Base-by-base conservation (phyloP, 805 yeast species). In the Maudiozyma barnettii region DNA sequence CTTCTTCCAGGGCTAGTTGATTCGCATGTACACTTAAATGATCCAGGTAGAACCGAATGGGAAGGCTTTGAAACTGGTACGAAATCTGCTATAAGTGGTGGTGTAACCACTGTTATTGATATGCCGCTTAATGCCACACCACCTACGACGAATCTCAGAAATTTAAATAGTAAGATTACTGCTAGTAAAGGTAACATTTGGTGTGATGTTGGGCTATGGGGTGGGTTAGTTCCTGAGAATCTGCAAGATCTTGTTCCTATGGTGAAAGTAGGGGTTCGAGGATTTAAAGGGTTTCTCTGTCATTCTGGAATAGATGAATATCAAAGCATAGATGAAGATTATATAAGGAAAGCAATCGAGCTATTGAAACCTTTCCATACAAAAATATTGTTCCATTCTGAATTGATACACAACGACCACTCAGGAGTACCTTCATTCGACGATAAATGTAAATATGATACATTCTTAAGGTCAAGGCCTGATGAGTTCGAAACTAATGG, bases 21-120 rank as follows among this genome's bases (percentile, higher is more conserved):
- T 60, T 77, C 95, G 5, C 98, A 90, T 64, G 98, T 90, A 22
- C 98, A 90, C 60, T 69, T 90, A 55, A 91, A 91, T 64, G 98
- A 91, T 59, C 97, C 98, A 0, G 98, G 98, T n/a, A 72, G 97
- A 56, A 90, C 97, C 1, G 96, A 89, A 52, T 90, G 98, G 98
- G 98, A 90, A 66, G 98, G 98, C 1, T 90, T 91, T 63, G 95
- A 81, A n/a, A 84, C 95, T 0, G 98, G 98, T 0, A 90, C 98
- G 0, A 82, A 82, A 61, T 85, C 96, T 2, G 97, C 97, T 0
- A 95, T 95, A 0, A 75, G 90, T 12, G 98, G 98, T 16, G 98
- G 98, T 49, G 97, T 90, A 43, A 90, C 98, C 21, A 89, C 96
- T 0, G 95, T 90, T 18, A 76, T 90, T 18, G 98, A 90, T 63